Base-by-base conservation (phyloP, 2,329 filamentous ascomycete species). In the Nakataea oryzae region DNA sequence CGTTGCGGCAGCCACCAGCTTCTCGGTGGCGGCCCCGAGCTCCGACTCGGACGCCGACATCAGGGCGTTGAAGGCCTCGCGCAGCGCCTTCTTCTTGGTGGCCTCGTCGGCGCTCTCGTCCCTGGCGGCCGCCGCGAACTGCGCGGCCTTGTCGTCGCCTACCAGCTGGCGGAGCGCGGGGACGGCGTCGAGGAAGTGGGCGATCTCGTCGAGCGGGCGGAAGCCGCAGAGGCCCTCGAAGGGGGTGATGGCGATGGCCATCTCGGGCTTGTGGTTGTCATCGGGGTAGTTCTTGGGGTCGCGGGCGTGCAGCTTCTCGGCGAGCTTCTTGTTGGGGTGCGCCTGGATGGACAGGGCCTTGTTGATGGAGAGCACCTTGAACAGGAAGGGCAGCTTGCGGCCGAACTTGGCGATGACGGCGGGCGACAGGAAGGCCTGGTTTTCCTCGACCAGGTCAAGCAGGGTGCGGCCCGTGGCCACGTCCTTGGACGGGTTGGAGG, bases 211-310 rank as follows among this genome's bases (percentile, higher is more conserved):
- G 27, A 97, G 79, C 0, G 95, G 95, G 12, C 95, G 86, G 80
- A 99, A 99, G 41, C 95, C 95, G 70, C 95, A 99, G 41, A 99
- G 84, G 0, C 95, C 95, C 73, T 97, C 93, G 67, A 99, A 99
- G 0, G 91, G 88, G 1, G 95, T 97, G 70, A 99, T 88, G 65
- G 95, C 95, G 74, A 99, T 96, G 65, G 95, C 93, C 95, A 99
- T 99, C 77, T 99, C 95, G 41, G 95, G 95, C 78, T 99, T 99
- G 81, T 99, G 95, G 78, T 99, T 99, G 79, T 97, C 93, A 80
- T 99, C 92, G 63, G 93, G 95, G 73, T 99, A 99, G 79, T 99
- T 96, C 76, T 91, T 91, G 59, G 92, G 84, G 72, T 99, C 93
- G 65, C 83, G 86, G 54, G 86, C 84, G 74, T 97, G 95, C 32